Evolutionary conservation across 148 eudicot species (phyloP).

Genomic region (Camellia granthamiana): DNA sequence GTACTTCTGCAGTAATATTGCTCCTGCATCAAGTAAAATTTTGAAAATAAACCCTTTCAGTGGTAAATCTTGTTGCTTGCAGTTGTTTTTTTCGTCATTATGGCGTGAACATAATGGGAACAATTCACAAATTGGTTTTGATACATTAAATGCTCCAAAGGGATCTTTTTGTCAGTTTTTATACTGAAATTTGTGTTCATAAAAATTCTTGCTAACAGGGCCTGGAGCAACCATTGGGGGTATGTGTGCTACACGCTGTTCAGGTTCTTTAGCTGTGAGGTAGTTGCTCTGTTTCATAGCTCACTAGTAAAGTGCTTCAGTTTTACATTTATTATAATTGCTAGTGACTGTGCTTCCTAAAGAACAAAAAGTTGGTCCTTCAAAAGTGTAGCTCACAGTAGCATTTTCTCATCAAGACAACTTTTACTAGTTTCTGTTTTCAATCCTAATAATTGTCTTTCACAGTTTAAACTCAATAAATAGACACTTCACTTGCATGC

Average conservation of each 20-base stretch:
- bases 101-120: not conserved
- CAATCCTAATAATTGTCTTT: too few species aligned
- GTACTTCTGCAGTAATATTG: not conserved
- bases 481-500: too few species aligned
- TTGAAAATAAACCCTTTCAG: not conserved
- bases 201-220: conserved; percentile 42
- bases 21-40: not conserved
- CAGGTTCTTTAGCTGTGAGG: conserved; percentile 99
- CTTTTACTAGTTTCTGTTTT: not conserved
- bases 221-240: conserved; percentile 99
- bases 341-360: conserved; percentile 1
- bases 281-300: conserved; percentile 19
- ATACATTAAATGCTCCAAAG: not conserved
- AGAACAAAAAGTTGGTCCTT: not conserved
- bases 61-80: not conserved
- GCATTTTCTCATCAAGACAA: not conserved
- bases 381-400: not conserved
- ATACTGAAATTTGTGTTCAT: not conserved
- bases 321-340: conserved; percentile 1
- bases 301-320: not conserved
- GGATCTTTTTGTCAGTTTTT: not conserved
- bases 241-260: conserved; percentile 99
- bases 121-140: not conserved
- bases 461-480: too few species aligned
- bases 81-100: conserved; percentile 6